Conservation (phyloP, 2,329 filamentous ascomycete species). For the Rachicladosporium sp. region DNA sequence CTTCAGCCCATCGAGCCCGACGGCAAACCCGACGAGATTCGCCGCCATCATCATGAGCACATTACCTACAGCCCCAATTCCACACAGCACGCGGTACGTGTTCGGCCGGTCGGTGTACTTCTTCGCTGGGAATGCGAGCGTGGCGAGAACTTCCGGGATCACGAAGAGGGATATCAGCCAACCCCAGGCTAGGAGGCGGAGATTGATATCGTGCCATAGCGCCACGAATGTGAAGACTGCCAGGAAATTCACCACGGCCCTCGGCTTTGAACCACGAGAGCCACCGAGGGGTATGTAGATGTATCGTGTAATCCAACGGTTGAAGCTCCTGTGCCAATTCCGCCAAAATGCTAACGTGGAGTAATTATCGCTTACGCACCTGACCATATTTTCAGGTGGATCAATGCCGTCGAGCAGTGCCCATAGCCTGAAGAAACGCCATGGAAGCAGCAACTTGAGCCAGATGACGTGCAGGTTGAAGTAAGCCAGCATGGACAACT, state of each 20-base stretch:
- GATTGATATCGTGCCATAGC: conserved; percentile 93
- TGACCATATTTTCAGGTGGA: conserved; percentile 94
- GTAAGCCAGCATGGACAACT: conserved; percentile 81
- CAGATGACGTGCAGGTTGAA: conserved; percentile 97
- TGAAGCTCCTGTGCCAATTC: conserved; percentile 88
- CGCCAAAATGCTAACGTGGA: conserved; percentile 88
- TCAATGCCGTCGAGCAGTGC: conserved; percentile 80
- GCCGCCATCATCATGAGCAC: conserved; percentile 91
- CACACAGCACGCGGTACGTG: conserved; percentile 67
- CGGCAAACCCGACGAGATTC: conserved; percentile 87
- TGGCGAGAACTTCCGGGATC: conserved; percentile 68
- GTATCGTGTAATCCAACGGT: conserved; percentile 88
- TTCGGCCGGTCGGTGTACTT: conserved; percentile 60
- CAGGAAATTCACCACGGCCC: conserved; percentile 62
- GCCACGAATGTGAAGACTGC: conserved; percentile 93
- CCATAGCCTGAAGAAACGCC: conserved; percentile 99
- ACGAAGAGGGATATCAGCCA: conserved; percentile 95
- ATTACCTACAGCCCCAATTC: conserved; percentile 68
- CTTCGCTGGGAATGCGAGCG: conserved; percentile 57
- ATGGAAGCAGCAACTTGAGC: conserved; percentile 91
- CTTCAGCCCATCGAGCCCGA: conserved; percentile 78
- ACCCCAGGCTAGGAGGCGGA: conserved; percentile 84
- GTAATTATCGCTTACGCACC: conserved; percentile 92
- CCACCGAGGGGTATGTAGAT: conserved; percentile 88
- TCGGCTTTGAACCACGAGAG: conserved; percentile 38